phyloP scores from a whole-genome alignment of 2,329 filamentous ascomycete genomes.

The Bipolaris sorokiniana region DNA sequence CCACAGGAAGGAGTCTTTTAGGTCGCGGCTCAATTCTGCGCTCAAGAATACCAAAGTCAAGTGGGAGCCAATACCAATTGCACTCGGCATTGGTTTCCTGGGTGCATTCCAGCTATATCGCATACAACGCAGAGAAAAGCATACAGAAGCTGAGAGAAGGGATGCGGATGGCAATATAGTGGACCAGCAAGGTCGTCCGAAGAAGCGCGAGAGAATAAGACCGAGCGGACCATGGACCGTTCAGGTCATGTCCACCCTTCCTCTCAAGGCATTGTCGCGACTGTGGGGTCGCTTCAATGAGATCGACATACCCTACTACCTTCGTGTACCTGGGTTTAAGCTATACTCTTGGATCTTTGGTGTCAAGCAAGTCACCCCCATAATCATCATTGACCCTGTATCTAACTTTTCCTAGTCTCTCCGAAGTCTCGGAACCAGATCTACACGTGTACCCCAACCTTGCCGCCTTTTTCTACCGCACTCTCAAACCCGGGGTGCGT shows the following conservation, averaged over 20 bases:
- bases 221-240: constrained; percentile 92
- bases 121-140: constrained; percentile 62
- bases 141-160: constrained; percentile 48
- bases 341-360: constrained; percentile 90
- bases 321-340: constrained; percentile 88
- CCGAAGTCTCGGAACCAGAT: constrained; percentile 86
- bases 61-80: constrained; percentile 91
- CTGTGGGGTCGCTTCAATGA: constrained; percentile 94
- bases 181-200: constrained; percentile 52
- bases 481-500: constrained; percentile 83
- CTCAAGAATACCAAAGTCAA: constrained; percentile 71
- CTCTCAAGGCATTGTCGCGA: constrained; percentile 86
- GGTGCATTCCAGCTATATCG: constrained; percentile 85
- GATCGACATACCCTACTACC: constrained; percentile 82
- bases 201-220: constrained; percentile 67
- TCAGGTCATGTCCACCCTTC: constrained; percentile 90
- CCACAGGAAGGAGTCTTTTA: constrained; percentile 60
- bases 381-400: constrained; percentile 46
- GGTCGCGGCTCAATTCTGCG: constrained; percentile 63
- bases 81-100: constrained; percentile 82
- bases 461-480: constrained; percentile 95
- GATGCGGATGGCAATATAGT: constrained; percentile 55
- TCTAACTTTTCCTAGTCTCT: constrained; percentile 61
- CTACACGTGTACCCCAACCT: constrained; percentile 91
- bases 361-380: constrained; percentile 63